phyloP scores from a whole-genome alignment of 2,329 filamentous ascomycete genomes.

The Pezicula rhizophila region DNA sequence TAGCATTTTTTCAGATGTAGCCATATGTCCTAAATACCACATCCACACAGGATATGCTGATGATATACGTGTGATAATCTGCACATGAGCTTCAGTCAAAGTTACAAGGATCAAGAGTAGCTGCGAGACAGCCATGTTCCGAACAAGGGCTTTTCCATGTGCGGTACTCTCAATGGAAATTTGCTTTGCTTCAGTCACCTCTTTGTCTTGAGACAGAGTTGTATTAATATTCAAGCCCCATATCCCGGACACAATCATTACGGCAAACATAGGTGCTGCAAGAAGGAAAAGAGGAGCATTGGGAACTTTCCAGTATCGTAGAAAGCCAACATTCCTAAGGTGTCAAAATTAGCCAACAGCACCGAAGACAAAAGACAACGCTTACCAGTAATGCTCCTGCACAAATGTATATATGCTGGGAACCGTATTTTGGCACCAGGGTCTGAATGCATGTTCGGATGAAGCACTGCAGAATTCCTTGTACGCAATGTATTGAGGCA shows the following conservation, averaged over 20 bases:
- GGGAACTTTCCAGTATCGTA: conserved; percentile 82
- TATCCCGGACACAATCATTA: conserved; percentile 58
- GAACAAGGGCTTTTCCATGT: conserved; percentile 11
- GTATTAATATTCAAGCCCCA: conserved; percentile 33
- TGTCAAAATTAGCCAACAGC: conserved; percentile 1
- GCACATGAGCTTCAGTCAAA: conserved; percentile 79
- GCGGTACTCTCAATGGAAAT: not conserved
- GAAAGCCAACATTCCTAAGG: conserved; percentile 75
- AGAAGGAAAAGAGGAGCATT: conserved; percentile 87
- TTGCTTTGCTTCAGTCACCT: conserved; percentile 6
- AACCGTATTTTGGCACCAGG: conserved; percentile 69
- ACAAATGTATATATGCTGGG: conserved; percentile 92
- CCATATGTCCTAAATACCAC: conserved; percentile 60
- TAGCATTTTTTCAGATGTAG: conserved; percentile 28
- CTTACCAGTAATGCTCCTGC: conserved; percentile 84
- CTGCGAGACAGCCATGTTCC: conserved; percentile 64
- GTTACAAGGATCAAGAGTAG: conserved; percentile 65
- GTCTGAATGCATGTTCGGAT: conserved; percentile 34
- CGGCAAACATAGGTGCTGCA: conserved; percentile 67
- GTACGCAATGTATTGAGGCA: conserved; percentile 75
- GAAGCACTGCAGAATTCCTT: conserved; percentile 54
- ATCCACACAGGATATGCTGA: conserved; percentile 91
- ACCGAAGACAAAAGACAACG: conserved; percentile 5
- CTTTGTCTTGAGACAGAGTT: conserved; percentile 6
- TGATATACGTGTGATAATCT: conserved; percentile 84